Base-by-base conservation (phyloP, 495 filamentous ascomycete genomes). In the Hapsidospora chrysogenum region DNA sequence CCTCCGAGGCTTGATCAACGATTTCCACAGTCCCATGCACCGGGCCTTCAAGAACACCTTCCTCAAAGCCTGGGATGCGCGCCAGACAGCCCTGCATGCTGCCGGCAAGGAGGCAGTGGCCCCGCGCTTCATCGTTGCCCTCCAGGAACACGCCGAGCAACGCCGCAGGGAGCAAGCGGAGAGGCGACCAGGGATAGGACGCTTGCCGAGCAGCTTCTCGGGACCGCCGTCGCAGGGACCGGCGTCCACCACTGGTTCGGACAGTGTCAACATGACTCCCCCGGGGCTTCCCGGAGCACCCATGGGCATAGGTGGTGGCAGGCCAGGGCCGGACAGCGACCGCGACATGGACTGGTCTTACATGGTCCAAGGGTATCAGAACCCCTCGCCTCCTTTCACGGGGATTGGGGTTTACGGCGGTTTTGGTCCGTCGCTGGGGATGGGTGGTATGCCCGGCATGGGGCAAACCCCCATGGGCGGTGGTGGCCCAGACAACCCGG, bases 31-130 rank as follows among this genome's bases (percentile, higher is more conserved):
- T 22, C 65, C 66, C 1, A 51, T 70, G 50, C 64, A 69, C 41
- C 56, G 64, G 19, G 60, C 61, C 1, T 63, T 70, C 32, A 61
- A 60, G 17, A 41, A 53, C 23, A 56, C 62, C 29, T 60, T 68
- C 32, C 47, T 70, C 34, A 68, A 65, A 34, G 66, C 66, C 11
- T 72, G 68, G 68, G 59, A 63, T 15, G 63, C 66, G 5, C 58
- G 53, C 20, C 56, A 57, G 35, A 51, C 53, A 5, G 61, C 61
- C 5, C 57, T 64, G 38, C 37, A 53, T 11, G 52, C 54, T 13
- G 45, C 57, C 5, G 63, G 63, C 3, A 53, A 58, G 3, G 41
- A 43, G 10, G 25, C 61, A 1, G 44, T 43, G 9, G 49, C 53
- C n/a, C 63, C 63, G 3, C 57, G 51, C 29, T 50, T 64, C 17